Conservation (phyloP, 225 moss, liverwort and hornwort species). For the Takakia lepidozioides region DNA sequence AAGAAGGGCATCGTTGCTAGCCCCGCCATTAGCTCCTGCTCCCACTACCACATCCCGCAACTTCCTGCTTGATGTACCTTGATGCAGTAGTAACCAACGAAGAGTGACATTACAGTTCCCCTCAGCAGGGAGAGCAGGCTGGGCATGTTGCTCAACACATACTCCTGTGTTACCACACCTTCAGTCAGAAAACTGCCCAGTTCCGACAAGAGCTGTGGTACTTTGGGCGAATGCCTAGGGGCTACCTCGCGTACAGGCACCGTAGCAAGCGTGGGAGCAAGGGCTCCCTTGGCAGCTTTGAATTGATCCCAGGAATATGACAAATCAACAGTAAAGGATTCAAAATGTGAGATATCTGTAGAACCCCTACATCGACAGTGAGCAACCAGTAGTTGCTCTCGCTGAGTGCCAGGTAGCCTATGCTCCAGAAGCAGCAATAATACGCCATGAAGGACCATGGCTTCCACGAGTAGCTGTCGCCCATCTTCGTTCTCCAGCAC, state of each 20-base stretch:
- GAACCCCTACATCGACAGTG: conserved; percentile 73
- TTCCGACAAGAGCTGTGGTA: conserved; percentile 60
- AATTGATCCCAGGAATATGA: conserved; percentile 80
- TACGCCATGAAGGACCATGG: conserved; percentile 71
- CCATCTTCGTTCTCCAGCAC: conserved; percentile 94
- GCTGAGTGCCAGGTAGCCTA: conserved; percentile 57
- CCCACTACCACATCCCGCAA: conserved; percentile 60
- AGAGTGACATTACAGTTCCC: conserved; percentile 79
- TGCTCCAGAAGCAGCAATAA: conserved; percentile 86
- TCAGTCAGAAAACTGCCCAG: conserved; percentile 69
- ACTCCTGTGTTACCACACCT: conserved; percentile 90
- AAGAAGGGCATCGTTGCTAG: conserved; percentile 51
- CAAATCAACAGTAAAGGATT: conserved; percentile 82
- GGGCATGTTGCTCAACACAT: conserved; percentile 74
- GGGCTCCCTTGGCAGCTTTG: conserved; percentile 86
- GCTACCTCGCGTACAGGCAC: conserved; percentile 50
- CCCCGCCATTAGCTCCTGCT: conserved; percentile 16
- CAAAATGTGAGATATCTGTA: conserved; percentile 79
- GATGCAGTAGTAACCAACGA: conserved; percentile 94
- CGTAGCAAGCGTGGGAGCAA: conserved; percentile 35
- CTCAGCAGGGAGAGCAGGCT: conserved; percentile 75
- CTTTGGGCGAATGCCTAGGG: conserved; percentile 50
- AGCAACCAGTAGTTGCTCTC: conserved; percentile 87
- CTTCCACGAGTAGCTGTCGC: conserved; percentile 86
- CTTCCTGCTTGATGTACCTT: conserved; percentile 70